phyloP scores from a whole-genome alignment of 257 asterid species.

The Henckelia pumila region DNA sequence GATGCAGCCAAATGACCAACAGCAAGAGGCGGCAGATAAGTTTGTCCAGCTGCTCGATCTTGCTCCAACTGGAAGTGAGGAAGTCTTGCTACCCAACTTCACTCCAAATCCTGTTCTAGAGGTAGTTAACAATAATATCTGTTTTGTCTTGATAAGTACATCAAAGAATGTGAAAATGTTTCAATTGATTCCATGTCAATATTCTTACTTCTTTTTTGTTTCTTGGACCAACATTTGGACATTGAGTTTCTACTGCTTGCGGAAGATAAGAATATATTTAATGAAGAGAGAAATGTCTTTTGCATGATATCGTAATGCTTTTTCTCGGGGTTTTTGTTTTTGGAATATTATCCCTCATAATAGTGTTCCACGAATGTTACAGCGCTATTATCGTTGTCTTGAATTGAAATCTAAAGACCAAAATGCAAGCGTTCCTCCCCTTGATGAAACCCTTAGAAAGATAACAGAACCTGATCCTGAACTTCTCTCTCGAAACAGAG shows the following conservation, averaged over 20 bases:
- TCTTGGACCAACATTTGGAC: conserved; percentile 5
- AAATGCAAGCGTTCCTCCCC: conserved; percentile 77
- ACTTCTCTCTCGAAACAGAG: conserved; percentile 49
- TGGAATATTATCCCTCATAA: conserved; percentile 9
- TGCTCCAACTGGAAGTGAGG: conserved; percentile 75
- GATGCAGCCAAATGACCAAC: conserved; percentile 78
- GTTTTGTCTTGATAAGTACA: not conserved
- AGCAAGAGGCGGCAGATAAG: conserved; percentile 85
- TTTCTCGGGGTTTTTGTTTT: not conserved
- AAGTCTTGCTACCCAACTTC: conserved; percentile 70
- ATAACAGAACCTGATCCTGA: conserved; percentile 81
- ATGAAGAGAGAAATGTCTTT: conserved; percentile 5
- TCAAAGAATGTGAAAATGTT: conserved; percentile 17
- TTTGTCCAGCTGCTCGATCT: conserved; percentile 87
- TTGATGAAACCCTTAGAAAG: conserved; percentile 74
- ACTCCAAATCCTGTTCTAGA: conserved; percentile 88
- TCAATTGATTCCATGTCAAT: not conserved
- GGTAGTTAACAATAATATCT: conserved; percentile 38
- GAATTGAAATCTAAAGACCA: conserved; percentile 82
- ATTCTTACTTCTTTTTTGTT: not conserved
- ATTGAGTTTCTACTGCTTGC: not conserved
- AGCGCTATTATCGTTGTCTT: conserved; percentile 76
- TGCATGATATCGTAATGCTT: conserved; percentile 1
- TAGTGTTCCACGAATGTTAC: conserved; percentile 25
- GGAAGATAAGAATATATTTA: not conserved